Percentiles rank a stretch among this genome's conserved stretches.
phyloP scores from a whole-genome alignment of 371 early-diverging fungal genomes.

The Syncephalis plumigaleata region DNA sequence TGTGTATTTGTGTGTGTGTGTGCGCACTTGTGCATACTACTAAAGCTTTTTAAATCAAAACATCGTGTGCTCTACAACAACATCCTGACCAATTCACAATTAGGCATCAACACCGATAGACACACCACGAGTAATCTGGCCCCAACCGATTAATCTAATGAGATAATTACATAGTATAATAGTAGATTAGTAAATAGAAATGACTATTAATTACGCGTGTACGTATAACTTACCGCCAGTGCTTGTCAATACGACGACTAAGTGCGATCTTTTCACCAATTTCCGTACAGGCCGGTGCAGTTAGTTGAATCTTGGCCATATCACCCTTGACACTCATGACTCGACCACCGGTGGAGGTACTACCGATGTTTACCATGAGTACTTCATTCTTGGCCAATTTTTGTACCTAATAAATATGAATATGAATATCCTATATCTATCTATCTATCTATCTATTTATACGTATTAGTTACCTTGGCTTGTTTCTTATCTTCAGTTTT shows the following conservation, averaged over 20 bases:
- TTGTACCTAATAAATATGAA: constrained; percentile 30
- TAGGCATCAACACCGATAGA: constrained; percentile 43
- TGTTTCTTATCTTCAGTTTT: constrained; percentile 95
- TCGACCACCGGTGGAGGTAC: constrained; percentile 95
- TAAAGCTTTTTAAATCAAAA: too few species aligned
- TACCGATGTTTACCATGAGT: constrained; percentile 97
- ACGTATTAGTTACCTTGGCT: constrained; percentile 34
- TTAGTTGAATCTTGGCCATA: constrained; percentile 86
- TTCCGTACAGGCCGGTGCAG: constrained; percentile 95
- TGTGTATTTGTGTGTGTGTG: too few species aligned
- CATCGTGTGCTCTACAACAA: too few species aligned
- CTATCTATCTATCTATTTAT: too few species aligned
- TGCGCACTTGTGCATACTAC: too few species aligned
- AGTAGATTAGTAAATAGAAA: constrained; percentile 1
- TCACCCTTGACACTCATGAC: constrained; percentile 88
- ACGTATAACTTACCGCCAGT: constrained; percentile 93
- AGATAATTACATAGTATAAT: constrained; percentile 5
- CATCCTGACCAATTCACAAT: background rate
- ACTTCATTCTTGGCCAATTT: constrained; percentile 91
- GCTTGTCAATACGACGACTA: constrained; percentile 95
- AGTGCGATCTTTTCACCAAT: constrained; percentile 97
- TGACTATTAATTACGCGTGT: background rate
- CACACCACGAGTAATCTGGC: constrained; percentile 79
- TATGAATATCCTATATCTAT: too few species aligned
- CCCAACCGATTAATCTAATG: constrained; percentile 86